Base-by-base conservation (phyloP, 1,139 yeast genomes). In the Spathaspora sp. region DNA sequence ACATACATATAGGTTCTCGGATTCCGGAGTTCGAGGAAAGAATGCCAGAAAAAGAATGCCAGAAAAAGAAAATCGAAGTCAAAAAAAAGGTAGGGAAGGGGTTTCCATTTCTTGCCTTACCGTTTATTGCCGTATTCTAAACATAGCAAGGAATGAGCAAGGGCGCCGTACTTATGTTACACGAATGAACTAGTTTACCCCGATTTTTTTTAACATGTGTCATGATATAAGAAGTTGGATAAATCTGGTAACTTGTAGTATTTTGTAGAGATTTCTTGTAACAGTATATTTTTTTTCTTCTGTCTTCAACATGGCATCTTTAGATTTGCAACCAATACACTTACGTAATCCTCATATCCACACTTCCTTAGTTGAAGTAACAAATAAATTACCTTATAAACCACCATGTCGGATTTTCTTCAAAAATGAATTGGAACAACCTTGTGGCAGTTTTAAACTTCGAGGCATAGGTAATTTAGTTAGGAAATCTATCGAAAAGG, bases 401-500 rank as follows among this genome's bases (percentile, higher is more conserved):
- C 67, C 74, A 2, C 74, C 74, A 24, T 80, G 84, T 49, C 72
- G 78, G 25, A 71, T 83, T 5, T 68, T 72, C 29, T 67, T 84
- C 50, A 86, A 86, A 58, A 78, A 81, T 49, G 93, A 86, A 56
- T 72, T 71, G 51, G 72, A 80, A 31, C 93, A 86, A 57, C 90
- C 91, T 3, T 74, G 85, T 13, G 90, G 91, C 1, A 80, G 87
- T 43, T 86, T 85, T 71, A 86, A 86, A 59, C 69, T 83, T 25
- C 69, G 91, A 54, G 90, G 90, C 0, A 72, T 85, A 36, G 84
- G 88, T 2, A 57, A 74, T 51, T 65, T 78, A 43, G 72, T 80
- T 23, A 50, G 58, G 20, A 58, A 60, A 41, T 63, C 67, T 8
- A 60, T 68, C 6, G 59, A 51, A 27, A 17, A 54, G 31, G 49